A percentile compares a stretch with the other conserved stretches of the same genome.
phyloP scores from a whole-genome alignment of 805 yeast genomes.

The Candida khao-thaluensis region DNA sequence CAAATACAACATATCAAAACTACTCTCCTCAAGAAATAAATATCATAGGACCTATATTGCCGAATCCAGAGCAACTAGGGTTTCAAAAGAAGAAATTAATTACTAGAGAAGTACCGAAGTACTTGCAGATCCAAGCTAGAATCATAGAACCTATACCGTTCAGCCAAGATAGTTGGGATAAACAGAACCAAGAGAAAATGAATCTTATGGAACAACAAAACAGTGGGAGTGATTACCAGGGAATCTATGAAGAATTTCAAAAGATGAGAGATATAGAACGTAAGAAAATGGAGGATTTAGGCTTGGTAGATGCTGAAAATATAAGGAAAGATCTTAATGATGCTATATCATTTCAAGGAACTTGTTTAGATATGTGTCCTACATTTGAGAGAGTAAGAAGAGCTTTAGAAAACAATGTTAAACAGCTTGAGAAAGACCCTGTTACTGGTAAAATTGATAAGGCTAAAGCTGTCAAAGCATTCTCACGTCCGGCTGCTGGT shows the following conservation, averaged over 20 bases:
- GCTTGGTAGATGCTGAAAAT: constrained; percentile 86
- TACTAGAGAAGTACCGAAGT: constrained; percentile 36
- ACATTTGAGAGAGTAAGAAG: constrained; percentile 86
- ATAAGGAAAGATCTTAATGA: constrained; percentile 78
- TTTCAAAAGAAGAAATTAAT: constrained; percentile 18
- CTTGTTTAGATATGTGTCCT: constrained; percentile 95
- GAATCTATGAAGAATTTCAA: constrained; percentile 73
- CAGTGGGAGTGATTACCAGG: constrained; percentile 58
- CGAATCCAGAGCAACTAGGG: constrained; percentile 31
- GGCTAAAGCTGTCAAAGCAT: constrained; percentile 77
- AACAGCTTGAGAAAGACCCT: constrained; percentile 70
- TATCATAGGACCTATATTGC: constrained; percentile 30
- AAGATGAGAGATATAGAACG: constrained; percentile 74
- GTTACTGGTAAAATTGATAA: constrained; percentile 52
- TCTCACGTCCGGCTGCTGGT: constrained; percentile 96
- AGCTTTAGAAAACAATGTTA: constrained; percentile 82
- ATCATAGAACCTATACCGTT: constrained; percentile 33
- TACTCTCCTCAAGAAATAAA: constrained; percentile 21
- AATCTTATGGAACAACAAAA: constrained; percentile 44
- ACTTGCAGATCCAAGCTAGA: constrained; percentile 35
- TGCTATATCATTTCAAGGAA: constrained; percentile 84
- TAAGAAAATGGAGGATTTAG: constrained; percentile 70
- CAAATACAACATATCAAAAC: constrained; percentile 19
- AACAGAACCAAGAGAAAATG: constrained; percentile 66
- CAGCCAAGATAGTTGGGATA: constrained; percentile 63